Percentiles rank a stretch among this genome's conserved stretches.
Evolutionary conservation across 2,329 filamentous ascomycete genomes (phyloP).

Genomic region (Mycosphaerella sp.): DNA sequence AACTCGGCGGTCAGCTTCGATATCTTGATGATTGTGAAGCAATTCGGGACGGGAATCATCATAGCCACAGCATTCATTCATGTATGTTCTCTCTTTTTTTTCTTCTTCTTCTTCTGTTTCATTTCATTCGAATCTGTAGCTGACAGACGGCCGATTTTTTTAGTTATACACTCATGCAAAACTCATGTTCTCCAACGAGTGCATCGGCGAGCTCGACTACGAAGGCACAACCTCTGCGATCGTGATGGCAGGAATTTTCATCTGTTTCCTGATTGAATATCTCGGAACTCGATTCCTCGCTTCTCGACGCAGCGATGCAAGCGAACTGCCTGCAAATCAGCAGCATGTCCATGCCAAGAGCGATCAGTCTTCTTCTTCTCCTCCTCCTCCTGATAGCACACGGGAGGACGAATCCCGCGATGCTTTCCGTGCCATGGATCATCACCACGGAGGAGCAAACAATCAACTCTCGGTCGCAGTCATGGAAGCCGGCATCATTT

Average conservation of each 20-base stretch:
- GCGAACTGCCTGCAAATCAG: slow-evolving; percentile 22
- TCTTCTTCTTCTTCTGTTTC: slow-evolving; percentile 3
- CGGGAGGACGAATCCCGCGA: slow-evolving; percentile 7
- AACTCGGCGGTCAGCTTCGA: slow-evolving; percentile 44
- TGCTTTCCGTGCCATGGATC: slow-evolving; percentile 44
- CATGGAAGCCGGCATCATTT: slow-evolving; percentile 71
- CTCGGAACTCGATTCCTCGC: slow-evolving; percentile 33
- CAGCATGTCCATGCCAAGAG: slow-evolving; percentile 6
- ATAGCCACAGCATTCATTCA: slow-evolving; percentile 66
- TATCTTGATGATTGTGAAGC: slow-evolving; percentile 60
- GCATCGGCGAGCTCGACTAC: slow-evolving; percentile 59
- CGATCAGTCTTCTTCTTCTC: slow-evolving; percentile 2
- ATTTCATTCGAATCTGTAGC: not conserved
- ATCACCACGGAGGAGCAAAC: slow-evolving; percentile 17
- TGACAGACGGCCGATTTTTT: not conserved
- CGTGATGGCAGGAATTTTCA: slow-evolving; percentile 65
- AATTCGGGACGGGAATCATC: slow-evolving; percentile 66
- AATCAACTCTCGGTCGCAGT: slow-evolving; percentile 54
- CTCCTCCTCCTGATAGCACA: slow-evolving; percentile 1
- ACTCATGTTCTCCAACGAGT: slow-evolving; percentile 66
- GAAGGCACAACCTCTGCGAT: slow-evolving; percentile 65
- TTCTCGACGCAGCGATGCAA: slow-evolving; percentile 1
- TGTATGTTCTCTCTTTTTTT: slow-evolving; percentile 36
- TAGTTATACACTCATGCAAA: slow-evolving; percentile 66
- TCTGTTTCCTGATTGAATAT: slow-evolving; percentile 68